Evolutionary conservation across 225 moss, liverwort and hornwort genomes (phyloP), one percentile per base, ranked within the genome.

Genomic region (Straminergon stramineum): DNA sequence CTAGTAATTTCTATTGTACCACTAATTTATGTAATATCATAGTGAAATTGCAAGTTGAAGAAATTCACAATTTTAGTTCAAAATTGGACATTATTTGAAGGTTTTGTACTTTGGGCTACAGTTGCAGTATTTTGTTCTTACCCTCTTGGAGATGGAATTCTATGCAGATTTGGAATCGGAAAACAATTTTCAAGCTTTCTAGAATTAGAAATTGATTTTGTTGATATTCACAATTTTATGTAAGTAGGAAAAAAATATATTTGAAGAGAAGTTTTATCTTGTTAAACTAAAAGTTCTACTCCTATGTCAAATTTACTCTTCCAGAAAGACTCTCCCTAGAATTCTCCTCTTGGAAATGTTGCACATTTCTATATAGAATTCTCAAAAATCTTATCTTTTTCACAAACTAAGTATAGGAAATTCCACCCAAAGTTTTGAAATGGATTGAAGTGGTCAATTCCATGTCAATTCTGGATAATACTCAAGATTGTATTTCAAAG

Each of bases 141-240:
- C 2, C 9, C 0, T 37, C 9, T 37, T 15, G 6, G 1, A n/a
- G 15, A 56, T 0, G 0, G 2, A 24, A 4, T 24, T 37, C 21
- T 55, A 15, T 37, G 4, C 0, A 23, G 0, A 35, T 7, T 55
- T 77, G 53, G 34, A 53, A 11, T 18, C 0, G 0, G 10, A 31
- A 31, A 52, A 7, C 13, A 52, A 76, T 20, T 76, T 76, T 76
- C 3, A 52, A 21, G 4, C 13, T 34, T 34, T 52, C 1, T 13
- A 21, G 12, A 12, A 76, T 52, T 1, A 0, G 0, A 34, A 22
- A 76, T 48, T 18, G 27, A 48, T 75, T 70, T 74, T 2, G 0
- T 0, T 8, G 0, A n/a, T n/a, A 16, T 43, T 10, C 2, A 17
- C 2, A 17, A 4, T 48, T 48, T 18, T 30, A 74, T 45, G 2